Conservation (phyloP, 2,329 filamentous ascomycete species). For the Xylariomycetidae sp. region DNA sequence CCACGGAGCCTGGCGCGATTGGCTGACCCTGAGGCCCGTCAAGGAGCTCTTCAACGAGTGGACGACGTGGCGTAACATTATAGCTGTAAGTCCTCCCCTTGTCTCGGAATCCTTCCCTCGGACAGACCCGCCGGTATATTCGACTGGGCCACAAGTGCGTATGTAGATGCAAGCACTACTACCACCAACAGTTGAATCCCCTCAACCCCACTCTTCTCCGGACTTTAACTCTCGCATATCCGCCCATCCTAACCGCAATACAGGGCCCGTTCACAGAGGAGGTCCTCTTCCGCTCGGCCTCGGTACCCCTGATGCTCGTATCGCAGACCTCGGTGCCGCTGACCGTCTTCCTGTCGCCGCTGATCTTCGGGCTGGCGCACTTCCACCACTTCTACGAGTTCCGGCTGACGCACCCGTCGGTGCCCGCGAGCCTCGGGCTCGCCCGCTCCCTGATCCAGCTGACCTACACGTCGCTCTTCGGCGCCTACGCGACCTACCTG, state of each 20-base stretch:
- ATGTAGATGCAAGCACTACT: too few species aligned
- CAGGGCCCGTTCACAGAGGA: conserved; percentile 89
- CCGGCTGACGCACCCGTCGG: conserved; percentile 70
- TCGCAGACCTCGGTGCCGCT: conserved; percentile 51
- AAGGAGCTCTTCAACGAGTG: conserved; percentile 63
- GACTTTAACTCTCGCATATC: too few species aligned
- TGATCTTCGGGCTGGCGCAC: conserved; percentile 91
- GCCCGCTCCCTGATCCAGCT: conserved; percentile 78
- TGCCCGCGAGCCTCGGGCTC: conserved; percentile 58
- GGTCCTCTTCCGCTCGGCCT: conserved; percentile 83
- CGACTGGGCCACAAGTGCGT: too few species aligned
- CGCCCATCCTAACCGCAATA: too few species aligned
- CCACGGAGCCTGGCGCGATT: conserved; percentile 64
- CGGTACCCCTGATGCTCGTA: conserved; percentile 76
- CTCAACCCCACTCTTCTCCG: too few species aligned
- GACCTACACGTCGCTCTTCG: conserved; percentile 86
- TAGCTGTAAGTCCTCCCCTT: conserved; percentile 60
- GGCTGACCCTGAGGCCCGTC: conserved; percentile 52
- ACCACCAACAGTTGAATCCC: too few species aligned
- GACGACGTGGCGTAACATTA: conserved; percentile 80
- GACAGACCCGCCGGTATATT: too few species aligned
- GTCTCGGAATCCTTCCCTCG: too few species aligned
- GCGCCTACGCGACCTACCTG: conserved; percentile 86
- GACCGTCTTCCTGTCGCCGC: conserved; percentile 76
- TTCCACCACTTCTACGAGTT: conserved; percentile 97